phyloP scores from a whole-genome alignment of 2,329 filamentous ascomycete species.

The Fusarium annulatum region DNA sequence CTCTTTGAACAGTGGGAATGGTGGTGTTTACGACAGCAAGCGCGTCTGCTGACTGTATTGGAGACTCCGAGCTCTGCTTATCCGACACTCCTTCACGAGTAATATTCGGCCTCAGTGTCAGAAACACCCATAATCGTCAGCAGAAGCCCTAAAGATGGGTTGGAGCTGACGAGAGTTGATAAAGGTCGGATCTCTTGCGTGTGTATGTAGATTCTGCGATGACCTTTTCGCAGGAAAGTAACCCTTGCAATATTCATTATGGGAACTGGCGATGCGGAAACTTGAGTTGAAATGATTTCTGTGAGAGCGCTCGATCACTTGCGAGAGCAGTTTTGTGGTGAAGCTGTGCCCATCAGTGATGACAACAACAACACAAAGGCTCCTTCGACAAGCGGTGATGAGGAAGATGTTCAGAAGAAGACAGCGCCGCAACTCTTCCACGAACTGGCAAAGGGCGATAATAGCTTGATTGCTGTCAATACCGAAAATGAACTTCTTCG shows the following conservation, averaged over 20 bases:
- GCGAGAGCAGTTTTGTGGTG: background rate
- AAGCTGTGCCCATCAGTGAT: background rate
- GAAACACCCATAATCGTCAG: background rate
- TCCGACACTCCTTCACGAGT: background rate
- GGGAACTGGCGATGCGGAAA: background rate
- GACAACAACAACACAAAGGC: background rate
- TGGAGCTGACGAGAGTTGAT: background rate
- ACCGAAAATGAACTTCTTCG: constrained; percentile 43
- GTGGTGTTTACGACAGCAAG: background rate
- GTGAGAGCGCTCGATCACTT: background rate
- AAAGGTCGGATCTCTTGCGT: background rate
- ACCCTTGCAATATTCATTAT: background rate
- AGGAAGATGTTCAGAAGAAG: background rate
- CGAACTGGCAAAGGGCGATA: fast-evolving
- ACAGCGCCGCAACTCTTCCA: background rate
- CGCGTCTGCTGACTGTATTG: background rate
- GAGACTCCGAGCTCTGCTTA: background rate
- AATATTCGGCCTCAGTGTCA: background rate
- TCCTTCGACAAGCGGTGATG: background rate
- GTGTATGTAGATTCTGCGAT: background rate
- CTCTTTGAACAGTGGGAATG: background rate
- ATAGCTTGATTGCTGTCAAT: background rate
- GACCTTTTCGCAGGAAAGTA: background rate
- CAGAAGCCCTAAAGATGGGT: fast-evolving
- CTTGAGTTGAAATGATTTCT: background rate